A percentile compares a stretch with the other conserved stretches of the same genome.
Evolutionary conservation across 1,139 yeast genomes (phyloP).

Genomic region (Zygosaccharomyces pseudobailii): DNA sequence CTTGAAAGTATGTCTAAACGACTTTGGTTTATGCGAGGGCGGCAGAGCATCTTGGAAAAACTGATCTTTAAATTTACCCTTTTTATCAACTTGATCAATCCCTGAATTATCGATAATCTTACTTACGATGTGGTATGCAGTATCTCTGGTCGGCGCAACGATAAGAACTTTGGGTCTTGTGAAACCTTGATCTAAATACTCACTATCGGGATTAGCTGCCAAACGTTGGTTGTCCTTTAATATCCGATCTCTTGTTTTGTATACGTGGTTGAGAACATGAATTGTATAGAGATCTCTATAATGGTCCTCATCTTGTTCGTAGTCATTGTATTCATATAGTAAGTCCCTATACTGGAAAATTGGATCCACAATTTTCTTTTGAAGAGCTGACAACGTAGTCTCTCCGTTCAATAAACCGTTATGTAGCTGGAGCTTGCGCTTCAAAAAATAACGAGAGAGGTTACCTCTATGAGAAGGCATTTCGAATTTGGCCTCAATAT

Average conservation of each 20-base stretch:
- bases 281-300: constrained; percentile 62
- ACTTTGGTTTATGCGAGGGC: constrained; percentile 69
- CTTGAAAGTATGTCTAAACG: constrained; percentile 70
- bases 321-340: constrained; percentile 53
- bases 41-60: constrained; percentile 50
- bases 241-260: constrained; percentile 78
- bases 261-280: constrained; percentile 78
- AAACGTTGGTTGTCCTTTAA: constrained; percentile 66
- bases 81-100: constrained; percentile 72
- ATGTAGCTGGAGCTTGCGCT: constrained; percentile 32
- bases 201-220: constrained; percentile 41
- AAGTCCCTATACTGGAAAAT: constrained; percentile 73
- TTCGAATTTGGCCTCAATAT: constrained; percentile 12
- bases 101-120: constrained; percentile 61
- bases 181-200: constrained; percentile 87
- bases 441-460: constrained; percentile 33
- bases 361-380: constrained; percentile 48
- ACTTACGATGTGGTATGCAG: constrained; percentile 68
- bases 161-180: constrained; percentile 87
- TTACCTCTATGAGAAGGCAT: constrained; percentile 22
- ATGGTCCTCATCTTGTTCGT: constrained; percentile 38
- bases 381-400: constrained; percentile 36
- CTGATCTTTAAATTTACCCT: constrained; percentile 66
- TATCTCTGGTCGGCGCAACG: constrained; percentile 76
- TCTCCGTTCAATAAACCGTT: constrained; percentile 22